Percentiles rank a stretch among this genome's conserved stretches.
Conservation (phyloP, 352 stramenopile species). For the Phytophthora meadii region DNA sequence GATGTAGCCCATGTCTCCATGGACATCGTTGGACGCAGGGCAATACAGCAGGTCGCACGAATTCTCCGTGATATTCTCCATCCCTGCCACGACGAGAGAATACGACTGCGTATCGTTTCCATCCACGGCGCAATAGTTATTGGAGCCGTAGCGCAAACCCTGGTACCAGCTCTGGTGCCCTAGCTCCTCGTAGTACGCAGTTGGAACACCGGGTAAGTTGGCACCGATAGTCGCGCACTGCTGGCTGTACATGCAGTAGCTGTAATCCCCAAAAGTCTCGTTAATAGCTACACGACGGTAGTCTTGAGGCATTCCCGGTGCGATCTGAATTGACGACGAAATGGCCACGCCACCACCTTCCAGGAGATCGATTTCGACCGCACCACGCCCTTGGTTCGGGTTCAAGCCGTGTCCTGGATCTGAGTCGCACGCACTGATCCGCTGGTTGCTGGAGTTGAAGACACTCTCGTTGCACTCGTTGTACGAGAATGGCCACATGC, state of each 20-base stretch:
- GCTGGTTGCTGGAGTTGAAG: conserved; percentile 77
- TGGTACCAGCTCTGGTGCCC: conserved; percentile 64
- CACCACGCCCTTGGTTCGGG: conserved; percentile 87
- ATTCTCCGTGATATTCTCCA: conserved; percentile 56
- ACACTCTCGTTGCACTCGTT: conserved; percentile 90
- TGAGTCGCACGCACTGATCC: conserved; percentile 90
- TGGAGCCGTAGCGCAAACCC: conserved; percentile 62
- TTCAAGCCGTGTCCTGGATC: conserved; percentile 93
- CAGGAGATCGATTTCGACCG: conserved; percentile 96
- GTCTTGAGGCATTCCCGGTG: conserved; percentile 58
- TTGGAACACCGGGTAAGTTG: conserved; percentile 67
- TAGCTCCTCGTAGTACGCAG: conserved; percentile 42
- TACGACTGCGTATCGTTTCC: conserved; percentile 54
- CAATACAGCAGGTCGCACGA: conserved; percentile 53
- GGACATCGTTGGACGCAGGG: conserved; percentile 58
- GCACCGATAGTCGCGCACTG: conserved; percentile 54
- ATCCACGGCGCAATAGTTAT: conserved; percentile 56
- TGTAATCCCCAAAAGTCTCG: conserved; percentile 28
- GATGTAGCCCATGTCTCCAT: conserved; percentile 61
- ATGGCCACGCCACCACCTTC: conserved; percentile 83
- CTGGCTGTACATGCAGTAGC: conserved; percentile 55
- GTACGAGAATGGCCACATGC: conserved; percentile 97
- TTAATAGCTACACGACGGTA: conserved; percentile 55
- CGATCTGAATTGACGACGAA: conserved; percentile 82
- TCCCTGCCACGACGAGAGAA: conserved; percentile 45